A percentile compares a stretch with the other conserved stretches of the same genome.
These are phyloP conservation scores for Candida freyschussii DNA, from an alignment of 1,139 yeast species.

Conservation along the genomic window DNA sequence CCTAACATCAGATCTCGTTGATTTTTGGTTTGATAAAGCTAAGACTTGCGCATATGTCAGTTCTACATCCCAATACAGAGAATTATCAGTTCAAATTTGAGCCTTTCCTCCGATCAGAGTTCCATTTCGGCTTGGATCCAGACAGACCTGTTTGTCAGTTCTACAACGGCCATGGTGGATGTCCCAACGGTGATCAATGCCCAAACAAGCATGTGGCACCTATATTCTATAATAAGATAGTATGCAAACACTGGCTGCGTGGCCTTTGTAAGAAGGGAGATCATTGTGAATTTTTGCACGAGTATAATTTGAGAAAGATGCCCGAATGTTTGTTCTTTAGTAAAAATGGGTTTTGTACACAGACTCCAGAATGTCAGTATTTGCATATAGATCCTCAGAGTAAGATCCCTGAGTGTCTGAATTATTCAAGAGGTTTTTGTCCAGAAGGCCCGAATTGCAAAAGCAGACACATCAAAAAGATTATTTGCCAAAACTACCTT, in stretches of 20 bases:
- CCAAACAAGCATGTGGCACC: slow-evolving; percentile 86
- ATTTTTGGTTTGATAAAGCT: too few relatives aligned
- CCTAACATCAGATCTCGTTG: too few relatives aligned
- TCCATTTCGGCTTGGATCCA: slow-evolving; percentile 79
- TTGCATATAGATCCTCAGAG: slow-evolving; percentile 87
- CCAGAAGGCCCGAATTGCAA: slow-evolving; percentile 87
- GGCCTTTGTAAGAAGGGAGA: slow-evolving; percentile 97
- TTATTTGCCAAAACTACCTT: slow-evolving; percentile 75
- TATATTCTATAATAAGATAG: slow-evolving; percentile 78
- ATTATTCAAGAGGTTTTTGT: slow-evolving; percentile 86
- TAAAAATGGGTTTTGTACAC: slow-evolving; percentile 89
- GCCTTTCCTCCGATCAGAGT: slow-evolving; percentile 74
- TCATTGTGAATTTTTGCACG: slow-evolving; percentile 94
- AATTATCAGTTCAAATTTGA: slow-evolving; percentile 69
- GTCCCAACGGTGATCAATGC: slow-evolving; percentile 82
- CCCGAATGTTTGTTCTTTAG: slow-evolving; percentile 92
- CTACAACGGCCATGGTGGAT: slow-evolving; percentile 63
- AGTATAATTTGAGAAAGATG: slow-evolving; percentile 89
- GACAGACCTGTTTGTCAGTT: slow-evolving; percentile 86
- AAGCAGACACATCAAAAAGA: slow-evolving; percentile 74
- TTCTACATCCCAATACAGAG: slow-evolving; percentile 34
- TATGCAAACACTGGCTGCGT: slow-evolving; percentile 97
- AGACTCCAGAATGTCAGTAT: slow-evolving; percentile 90
- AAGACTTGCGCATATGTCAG: slow-evolving; percentile 31
- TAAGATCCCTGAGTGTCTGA: slow-evolving; percentile 81